Conservation (phyloP, 139 green algal genomes). For the Spirogloea muscicola region DNA sequence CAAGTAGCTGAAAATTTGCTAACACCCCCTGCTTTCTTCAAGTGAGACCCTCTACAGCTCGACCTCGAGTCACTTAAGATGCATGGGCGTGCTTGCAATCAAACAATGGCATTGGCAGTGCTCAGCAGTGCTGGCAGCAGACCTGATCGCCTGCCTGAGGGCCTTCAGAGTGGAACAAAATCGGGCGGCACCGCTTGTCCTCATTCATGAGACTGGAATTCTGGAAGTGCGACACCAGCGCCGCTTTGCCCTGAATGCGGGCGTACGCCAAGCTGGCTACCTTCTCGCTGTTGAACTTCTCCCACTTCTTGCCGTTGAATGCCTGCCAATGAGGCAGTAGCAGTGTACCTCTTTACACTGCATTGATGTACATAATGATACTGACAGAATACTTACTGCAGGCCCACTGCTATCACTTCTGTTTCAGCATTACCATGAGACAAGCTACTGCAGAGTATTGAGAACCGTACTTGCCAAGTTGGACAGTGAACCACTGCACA, state of each 20-base stretch:
- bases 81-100: neutral
- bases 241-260: constrained; percentile 79
- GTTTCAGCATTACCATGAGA: too few species aligned
- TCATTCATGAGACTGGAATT: constrained; percentile 96
- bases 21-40: neutral
- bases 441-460: too few species aligned
- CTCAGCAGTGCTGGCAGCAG: neutral
- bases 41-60: neutral
- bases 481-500: too few species aligned
- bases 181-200: constrained; percentile 94
- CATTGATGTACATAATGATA: too few species aligned
- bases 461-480: too few species aligned
- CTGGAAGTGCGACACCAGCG: constrained; percentile 92
- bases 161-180: constrained; percentile 77
- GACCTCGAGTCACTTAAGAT: neutral
- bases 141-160: constrained; percentile 52
- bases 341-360: too few species aligned
- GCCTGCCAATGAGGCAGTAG: too few species aligned
- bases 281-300: constrained; percentile 88
- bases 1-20: neutral
- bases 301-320: constrained; percentile 91
- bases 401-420: too few species aligned
- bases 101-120: neutral
- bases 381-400: too few species aligned
- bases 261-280: constrained; percentile 90